Percentiles rank a stretch among this genome's conserved stretches.
Conservation (phyloP, 352 stramenopile genomes). For the Hyaloperonospora brassicae region DNA sequence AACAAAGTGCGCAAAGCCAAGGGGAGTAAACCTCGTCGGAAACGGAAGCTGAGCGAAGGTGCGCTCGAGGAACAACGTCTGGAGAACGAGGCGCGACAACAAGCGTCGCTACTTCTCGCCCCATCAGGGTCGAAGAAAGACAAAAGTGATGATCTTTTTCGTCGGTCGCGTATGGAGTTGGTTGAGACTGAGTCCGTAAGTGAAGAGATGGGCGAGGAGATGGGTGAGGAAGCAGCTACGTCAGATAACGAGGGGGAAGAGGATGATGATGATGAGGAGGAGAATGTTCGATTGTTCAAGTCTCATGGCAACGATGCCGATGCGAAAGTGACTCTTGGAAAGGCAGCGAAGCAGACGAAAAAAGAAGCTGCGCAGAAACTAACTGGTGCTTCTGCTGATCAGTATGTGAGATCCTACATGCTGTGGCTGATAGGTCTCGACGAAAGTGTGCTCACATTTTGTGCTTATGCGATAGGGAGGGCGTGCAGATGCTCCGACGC, state of each 20-base stretch:
- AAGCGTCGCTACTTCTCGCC: conserved; percentile 58
- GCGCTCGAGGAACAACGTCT: conserved; percentile 62
- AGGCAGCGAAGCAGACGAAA: conserved; percentile 12
- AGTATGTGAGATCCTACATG: conserved; percentile 13
- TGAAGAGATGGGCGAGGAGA: conserved; percentile 10
- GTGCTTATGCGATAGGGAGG: conserved; percentile 29
- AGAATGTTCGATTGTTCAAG: conserved; percentile 53
- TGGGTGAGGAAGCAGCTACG: conserved; percentile 9
- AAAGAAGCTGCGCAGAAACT: conserved; percentile 32
- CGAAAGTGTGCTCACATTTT: neutral
- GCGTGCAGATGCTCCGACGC: conserved; percentile 54
- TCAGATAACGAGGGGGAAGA: conserved; percentile 27
- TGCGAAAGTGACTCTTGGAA: conserved; percentile 9
- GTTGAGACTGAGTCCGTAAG: conserved; percentile 16
- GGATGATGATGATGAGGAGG: conserved; percentile 25
- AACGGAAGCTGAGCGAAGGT: conserved; percentile 79
- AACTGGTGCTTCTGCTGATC: conserved; percentile 10
- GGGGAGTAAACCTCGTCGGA: conserved; percentile 67
- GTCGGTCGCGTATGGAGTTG: conserved; percentile 33
- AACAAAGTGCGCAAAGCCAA: conserved; percentile 35
- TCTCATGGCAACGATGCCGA: conserved; percentile 8
- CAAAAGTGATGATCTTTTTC: conserved; percentile 35
- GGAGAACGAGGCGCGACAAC: conserved; percentile 55
- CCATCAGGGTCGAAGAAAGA: conserved; percentile 36
- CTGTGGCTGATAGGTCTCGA: neutral